These are phyloP conservation scores for Shiraia sp. DNA, from an alignment of 2,329 filamentous ascomycete species.

Conservation along the genomic window DNA sequence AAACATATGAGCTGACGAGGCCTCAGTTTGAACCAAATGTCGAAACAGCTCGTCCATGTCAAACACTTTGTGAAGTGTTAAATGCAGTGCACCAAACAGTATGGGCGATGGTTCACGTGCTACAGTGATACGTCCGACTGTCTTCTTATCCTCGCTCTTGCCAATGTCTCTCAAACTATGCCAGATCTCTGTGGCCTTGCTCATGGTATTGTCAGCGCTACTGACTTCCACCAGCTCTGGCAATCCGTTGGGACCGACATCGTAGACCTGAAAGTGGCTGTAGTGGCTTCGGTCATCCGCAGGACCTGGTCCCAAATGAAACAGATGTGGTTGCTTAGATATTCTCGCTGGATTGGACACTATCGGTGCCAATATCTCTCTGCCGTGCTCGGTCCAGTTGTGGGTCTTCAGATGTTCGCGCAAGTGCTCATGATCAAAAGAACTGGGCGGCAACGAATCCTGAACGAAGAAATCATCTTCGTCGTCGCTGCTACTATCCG, in stretches of 20 bases:
- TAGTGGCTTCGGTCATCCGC: slow-evolving; percentile 49
- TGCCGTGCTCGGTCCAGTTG: slow-evolving; percentile 47
- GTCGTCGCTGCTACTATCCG: slow-evolving; percentile 40
- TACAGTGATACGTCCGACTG: slow-evolving; percentile 63
- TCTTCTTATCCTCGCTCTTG: slow-evolving; percentile 42
- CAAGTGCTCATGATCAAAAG: slow-evolving; percentile 50
- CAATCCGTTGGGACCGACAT: slow-evolving; percentile 54
- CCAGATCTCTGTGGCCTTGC: slow-evolving; percentile 38
- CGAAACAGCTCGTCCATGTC: slow-evolving; percentile 65
- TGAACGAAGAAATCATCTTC: slow-evolving; percentile 47
- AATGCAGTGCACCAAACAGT: slow-evolving; percentile 62
- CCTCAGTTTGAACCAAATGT: slow-evolving; percentile 56
- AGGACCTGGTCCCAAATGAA: slow-evolving; percentile 46
- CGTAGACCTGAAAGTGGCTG: slow-evolving; percentile 62
- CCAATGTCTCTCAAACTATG: slow-evolving; percentile 41
- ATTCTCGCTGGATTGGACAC: slow-evolving; percentile 50
- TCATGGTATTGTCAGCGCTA: slow-evolving; percentile 39
- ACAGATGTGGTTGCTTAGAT: slow-evolving; percentile 49
- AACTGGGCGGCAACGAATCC: slow-evolving; percentile 43
- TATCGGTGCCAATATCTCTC: slow-evolving; percentile 47
- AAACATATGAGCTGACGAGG: slow-evolving; percentile 53
- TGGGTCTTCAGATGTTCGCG: slow-evolving; percentile 51
- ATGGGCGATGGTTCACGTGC: slow-evolving; percentile 65
- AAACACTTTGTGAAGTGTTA: slow-evolving; percentile 61
- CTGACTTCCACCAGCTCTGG: slow-evolving; percentile 45